Conservation (phyloP, 2,329 filamentous ascomycete genomes). For the Aspergillus novoparasiticus region DNA sequence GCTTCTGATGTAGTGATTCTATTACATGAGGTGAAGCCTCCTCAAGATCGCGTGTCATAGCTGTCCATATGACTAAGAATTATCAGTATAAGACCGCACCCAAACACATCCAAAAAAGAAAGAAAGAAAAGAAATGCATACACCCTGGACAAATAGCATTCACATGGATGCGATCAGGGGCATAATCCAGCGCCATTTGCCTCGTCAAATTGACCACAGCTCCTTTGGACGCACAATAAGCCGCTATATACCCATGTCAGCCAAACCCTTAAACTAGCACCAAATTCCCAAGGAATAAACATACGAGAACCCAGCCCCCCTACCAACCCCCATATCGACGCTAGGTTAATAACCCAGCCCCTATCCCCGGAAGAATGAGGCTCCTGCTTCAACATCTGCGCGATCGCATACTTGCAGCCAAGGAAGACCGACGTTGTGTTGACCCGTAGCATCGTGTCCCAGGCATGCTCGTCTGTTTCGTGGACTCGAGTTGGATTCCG, state of each 20-base stretch:
- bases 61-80: slow-evolving; percentile 28
- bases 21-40: not conserved
- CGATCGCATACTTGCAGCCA: slow-evolving; percentile 41
- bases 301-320: slow-evolving; percentile 25
- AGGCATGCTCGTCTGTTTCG: slow-evolving; percentile 48
- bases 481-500: slow-evolving; percentile 45
- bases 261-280: slow-evolving; percentile 6
- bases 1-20: slow-evolving; percentile 16
- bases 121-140: slow-evolving; percentile 7
- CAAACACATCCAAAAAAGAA: not conserved
- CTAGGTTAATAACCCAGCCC: slow-evolving; percentile 37
- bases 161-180: slow-evolving; percentile 51
- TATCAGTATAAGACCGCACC: not conserved
- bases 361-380: slow-evolving; percentile 31
- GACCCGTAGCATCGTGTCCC: slow-evolving; percentile 44
- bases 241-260: slow-evolving; percentile 21
- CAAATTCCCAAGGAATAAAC: not conserved
- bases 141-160: slow-evolving; percentile 59
- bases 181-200: slow-evolving; percentile 54
- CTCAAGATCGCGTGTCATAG: slow-evolving; percentile 20
- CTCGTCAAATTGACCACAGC: slow-evolving; percentile 55
- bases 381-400: slow-evolving; percentile 41
- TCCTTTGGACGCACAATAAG: slow-evolving; percentile 54
- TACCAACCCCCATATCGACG: slow-evolving; percentile 32
- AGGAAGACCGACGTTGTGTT: slow-evolving; percentile 45